Evolutionary conservation across 495 filamentous ascomycete genomes (phyloP), one percentile per base, ranked within the genome.

Genomic region (Immersiella caudata): DNA sequence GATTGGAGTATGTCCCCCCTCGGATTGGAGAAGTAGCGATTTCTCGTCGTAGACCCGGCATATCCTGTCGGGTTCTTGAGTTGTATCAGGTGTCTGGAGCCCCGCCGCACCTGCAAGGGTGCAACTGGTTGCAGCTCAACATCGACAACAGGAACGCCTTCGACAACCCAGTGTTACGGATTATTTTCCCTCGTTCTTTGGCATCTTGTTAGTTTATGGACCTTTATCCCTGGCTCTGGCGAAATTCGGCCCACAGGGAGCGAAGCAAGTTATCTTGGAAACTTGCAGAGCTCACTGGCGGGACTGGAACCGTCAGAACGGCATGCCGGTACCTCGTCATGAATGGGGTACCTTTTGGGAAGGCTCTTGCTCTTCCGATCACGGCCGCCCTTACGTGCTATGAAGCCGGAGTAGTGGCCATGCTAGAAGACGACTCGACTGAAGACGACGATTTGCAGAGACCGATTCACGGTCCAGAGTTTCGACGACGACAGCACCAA

Each of bases 111-210:
- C 52, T 6, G 27, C 27, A 46, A 20, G 62, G 67, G 64, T 60
- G 68, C 40, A 46, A 8, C 14, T 12, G 52, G 62, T 18, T 59
- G 56, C 66, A 51, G 72, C 68, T 61, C 72, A 67, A 61, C 71
- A 70, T 70, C 73, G 72, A 72, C 69, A 70, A 60, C 67, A 63
- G 72, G 72, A 64, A 73, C 74, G 68, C 67, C 70, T 58, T 61
- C 59, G 62, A 60, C 26, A 65, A 67, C 70, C 73, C 68, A 64
- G 66, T 70, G 72, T 69, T 71, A 72, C 71, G 70, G 71, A 74
- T 75, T 73, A 65, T 68, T 71, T 73, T 74, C 71, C 68, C 71
- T 73, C 68, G 73, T 76, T 78, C 66, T 73, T 73, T 70, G 76
- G 67, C 71, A 74, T 71, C 69, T 74, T 68, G 73, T 73, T 68